Evolutionary conservation across 2,329 filamentous ascomycete species (phyloP).

Genomic region (Penicillium sp.): DNA sequence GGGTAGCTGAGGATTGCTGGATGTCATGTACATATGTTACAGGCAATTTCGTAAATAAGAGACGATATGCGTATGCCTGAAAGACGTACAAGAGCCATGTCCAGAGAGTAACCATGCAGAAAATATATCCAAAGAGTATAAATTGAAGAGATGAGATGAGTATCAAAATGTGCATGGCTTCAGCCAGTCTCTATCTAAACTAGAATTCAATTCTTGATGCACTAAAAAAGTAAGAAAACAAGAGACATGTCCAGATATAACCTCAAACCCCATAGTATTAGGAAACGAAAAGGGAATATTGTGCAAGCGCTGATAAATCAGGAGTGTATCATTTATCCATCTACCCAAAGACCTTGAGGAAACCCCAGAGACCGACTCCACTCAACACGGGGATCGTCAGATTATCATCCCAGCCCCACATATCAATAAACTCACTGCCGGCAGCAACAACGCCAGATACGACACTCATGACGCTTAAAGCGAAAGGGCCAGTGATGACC

Average conservation of each 20-base stretch:
- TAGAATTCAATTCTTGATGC: constrained; percentile 9
- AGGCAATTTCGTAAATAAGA: neutral
- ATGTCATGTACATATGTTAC: neutral
- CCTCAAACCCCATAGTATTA: constrained; percentile 5
- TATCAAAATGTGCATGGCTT: constrained; percentile 1
- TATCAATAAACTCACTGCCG: constrained; percentile 77
- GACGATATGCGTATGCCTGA: neutral
- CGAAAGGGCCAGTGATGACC: constrained; percentile 58
- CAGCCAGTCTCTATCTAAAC: constrained; percentile 6
- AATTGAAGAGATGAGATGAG: constrained; percentile 1
- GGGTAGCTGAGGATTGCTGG: neutral
- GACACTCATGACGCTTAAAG: constrained; percentile 70
- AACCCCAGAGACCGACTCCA: constrained; percentile 79
- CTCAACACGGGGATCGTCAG: constrained; percentile 90
- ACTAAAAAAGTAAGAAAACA: constrained; percentile 6
- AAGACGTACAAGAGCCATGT: neutral
- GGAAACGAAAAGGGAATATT: neutral
- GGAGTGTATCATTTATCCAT: constrained; percentile 3
- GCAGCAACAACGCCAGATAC: constrained; percentile 84
- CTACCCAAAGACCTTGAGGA: constrained; percentile 72
- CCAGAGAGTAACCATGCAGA: neutral
- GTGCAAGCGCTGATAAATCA: constrained; percentile 2
- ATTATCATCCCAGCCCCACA: constrained; percentile 96
- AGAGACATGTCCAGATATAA: constrained; percentile 7
- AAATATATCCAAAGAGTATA: neutral